Percentiles rank a stretch among this genome's conserved stretches.
Conservation (phyloP, 352 stramenopile genomes). For the Phytophthora pistaciae region DNA sequence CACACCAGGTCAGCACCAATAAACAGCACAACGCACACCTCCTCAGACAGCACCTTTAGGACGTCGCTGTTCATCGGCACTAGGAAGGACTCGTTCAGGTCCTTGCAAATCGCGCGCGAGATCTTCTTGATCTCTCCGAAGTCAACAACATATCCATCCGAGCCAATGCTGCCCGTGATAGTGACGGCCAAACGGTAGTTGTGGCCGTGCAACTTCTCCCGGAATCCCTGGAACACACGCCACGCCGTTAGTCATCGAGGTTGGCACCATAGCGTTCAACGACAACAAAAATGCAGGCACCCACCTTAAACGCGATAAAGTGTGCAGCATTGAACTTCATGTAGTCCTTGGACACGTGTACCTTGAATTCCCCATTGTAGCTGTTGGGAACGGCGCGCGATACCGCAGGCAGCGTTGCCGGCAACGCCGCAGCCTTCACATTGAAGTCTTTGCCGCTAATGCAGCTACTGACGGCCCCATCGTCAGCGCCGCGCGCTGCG, state of each 20-base stretch:
- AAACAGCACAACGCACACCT: not conserved
- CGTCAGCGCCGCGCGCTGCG: slow-evolving; percentile 63
- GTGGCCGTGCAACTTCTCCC: slow-evolving; percentile 97
- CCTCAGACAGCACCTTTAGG: slow-evolving; percentile 64
- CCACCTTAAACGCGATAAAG: slow-evolving; percentile 91
- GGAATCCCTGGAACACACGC: slow-evolving; percentile 78
- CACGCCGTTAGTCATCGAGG: not conserved
- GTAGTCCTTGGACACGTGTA: slow-evolving; percentile 92
- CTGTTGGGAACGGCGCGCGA: slow-evolving; percentile 7
- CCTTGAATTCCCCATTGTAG: slow-evolving; percentile 85
- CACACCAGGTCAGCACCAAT: slow-evolving; percentile 1
- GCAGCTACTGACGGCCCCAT: slow-evolving; percentile 76
- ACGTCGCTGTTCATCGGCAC: slow-evolving; percentile 96
- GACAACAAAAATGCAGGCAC: not conserved
- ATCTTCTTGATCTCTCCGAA: slow-evolving; percentile 99
- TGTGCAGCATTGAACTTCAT: slow-evolving; percentile 94
- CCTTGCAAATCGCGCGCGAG: slow-evolving; percentile 94
- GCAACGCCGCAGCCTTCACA: not conserved
- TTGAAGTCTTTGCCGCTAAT: slow-evolving; percentile 86
- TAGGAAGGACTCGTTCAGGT: slow-evolving; percentile 98
- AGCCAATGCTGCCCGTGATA: slow-evolving; percentile 85
- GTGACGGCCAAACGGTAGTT: slow-evolving; percentile 96
- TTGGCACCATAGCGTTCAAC: not conserved
- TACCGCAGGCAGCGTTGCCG: not conserved
- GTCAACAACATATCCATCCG: slow-evolving; percentile 97